Evolutionary conservation across 352 stramenopile species (phyloP), one percentile per base, ranked within the genome.

Genomic region (Phytophthora citrophthora): DNA sequence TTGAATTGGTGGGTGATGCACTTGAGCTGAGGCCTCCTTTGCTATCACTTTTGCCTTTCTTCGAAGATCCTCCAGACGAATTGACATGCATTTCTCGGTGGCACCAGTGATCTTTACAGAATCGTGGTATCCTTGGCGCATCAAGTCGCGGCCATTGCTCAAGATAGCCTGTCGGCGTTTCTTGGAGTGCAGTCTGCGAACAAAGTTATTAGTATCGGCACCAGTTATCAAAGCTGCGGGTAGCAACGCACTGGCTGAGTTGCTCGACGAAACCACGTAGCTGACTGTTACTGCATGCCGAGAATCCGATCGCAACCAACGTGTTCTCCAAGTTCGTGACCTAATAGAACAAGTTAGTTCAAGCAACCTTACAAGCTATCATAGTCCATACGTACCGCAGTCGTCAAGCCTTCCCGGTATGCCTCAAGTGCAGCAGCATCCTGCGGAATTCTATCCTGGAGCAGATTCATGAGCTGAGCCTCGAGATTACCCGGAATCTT

Each of bases 401-500:
- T 66, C 13, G 53, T 39, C 1, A 91, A 54, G 0, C 65, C 64
- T 34, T 88, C 73, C 20, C 79, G 66, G 52, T 89, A 93, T 23
- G 58, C 50, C 12, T 81, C 72, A 16, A 91, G 69, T 4, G 75
- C 68, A 3, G 69, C 61, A 27, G 75, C 62, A 49, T 91, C 82
- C 48, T 90, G 82, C 0, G 84, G 84, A 29, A 93, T 91, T 31
- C 83, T 86, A 43, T 89, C 77, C 32, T 90, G 80, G 3, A 93
- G 54, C 24, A 89, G 31, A 29, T 76, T 76, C 49, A 88, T 77
- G 32, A 93, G 63, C 45, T 89, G 77, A 4, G 77, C 74, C 53
- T 93, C 84, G 7, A 93, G 63, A 54, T 89, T 89, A 5, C 82
- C 82, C 16, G 84, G 84, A 38, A 84, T 82, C 41, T 87, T 93